Base-by-base conservation (phyloP, 345 rosid genomes). In the Populus tremula region DNA sequence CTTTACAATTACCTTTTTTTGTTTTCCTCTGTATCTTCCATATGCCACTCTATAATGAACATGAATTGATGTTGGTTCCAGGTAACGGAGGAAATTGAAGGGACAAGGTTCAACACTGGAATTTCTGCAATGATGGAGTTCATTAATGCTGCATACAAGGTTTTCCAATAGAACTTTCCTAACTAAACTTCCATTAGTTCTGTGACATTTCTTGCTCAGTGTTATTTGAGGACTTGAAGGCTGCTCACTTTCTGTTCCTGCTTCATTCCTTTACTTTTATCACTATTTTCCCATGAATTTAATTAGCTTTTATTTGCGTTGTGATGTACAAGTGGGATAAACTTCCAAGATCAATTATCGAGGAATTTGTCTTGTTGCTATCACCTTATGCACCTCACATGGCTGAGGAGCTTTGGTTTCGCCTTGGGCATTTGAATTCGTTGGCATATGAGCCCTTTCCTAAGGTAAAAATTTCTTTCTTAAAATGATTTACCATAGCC, bases 121-220 rank as follows among this genome's bases (percentile, higher is more conserved):
- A 93, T 93, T 80, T 95, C 98, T 66, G 94, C 97, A 75, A 93
- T 95, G 98, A 95, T 95, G 99, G 99, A 92, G 88, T 95, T 95
- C 84, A 70, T 92, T 72, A 95, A 93, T 82, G 93, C 97, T 0
- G 93, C 97, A 1, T 92, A 90, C 71, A 95, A 95, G 99, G 98
- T 94, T 66, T 56, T 70, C 4, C 64, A 7, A 1, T n/a, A 39
- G 13, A 69, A 59, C 50, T 66, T 72, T 21, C 18, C 67, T 12
- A 69, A 45, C 23, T 45, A n/a, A 8, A 38, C 53, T 47, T 47
- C 18, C 53, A 47, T 49, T 67, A 12, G 1, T 35, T 33, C 70
- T 35, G 14, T 31, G 18, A 33, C 20, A 14, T 67, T 16, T 31
- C 10, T 11, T 47, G 53, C 4, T 7, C 33, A 16, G 9, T 67